These are phyloP conservation scores for Gossypium rotundifolium DNA, from an alignment of 345 rosid genomes.

Conservation along the genomic window DNA sequence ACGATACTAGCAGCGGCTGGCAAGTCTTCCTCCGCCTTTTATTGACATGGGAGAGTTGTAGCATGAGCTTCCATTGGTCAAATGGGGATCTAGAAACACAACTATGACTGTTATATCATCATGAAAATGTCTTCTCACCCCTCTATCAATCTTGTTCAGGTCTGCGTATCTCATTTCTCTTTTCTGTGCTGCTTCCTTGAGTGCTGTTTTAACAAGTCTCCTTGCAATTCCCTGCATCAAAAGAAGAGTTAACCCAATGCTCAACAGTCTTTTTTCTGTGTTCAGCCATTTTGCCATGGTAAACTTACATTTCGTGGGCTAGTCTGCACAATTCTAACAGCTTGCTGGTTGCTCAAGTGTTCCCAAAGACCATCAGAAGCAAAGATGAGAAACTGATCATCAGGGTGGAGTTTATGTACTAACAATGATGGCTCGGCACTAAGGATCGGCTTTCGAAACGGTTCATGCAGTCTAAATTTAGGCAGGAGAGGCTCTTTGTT, in stretches of 20 bases:
- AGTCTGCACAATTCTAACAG: conserved; percentile 49
- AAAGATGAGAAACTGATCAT: conserved; percentile 67
- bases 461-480: conserved; percentile 48
- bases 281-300: not conserved
- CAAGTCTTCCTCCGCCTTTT: conserved; percentile 34
- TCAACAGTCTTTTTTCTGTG: not conserved
- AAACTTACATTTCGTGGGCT: conserved; percentile 50
- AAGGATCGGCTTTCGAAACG: conserved; percentile 62
- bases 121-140: conserved; percentile 77
- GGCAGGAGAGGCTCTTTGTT: conserved; percentile 61
- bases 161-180: conserved; percentile 81
- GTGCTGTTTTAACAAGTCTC: conserved; percentile 57
- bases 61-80: conserved; percentile 9
- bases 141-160: conserved; percentile 49
- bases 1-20: not conserved
- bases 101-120: conserved; percentile 62
- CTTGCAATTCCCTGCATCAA: conserved; percentile 57
- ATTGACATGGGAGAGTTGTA: conserved; percentile 38
- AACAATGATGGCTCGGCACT: conserved; percentile 57
- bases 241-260: not conserved
- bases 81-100: conserved; percentile 32
- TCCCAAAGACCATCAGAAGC: conserved; percentile 97
- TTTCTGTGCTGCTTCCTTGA: conserved; percentile 75
- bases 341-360: conserved; percentile 66
- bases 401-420: conserved; percentile 42